Base-by-base conservation (phyloP, 169 alveolate genomes). In the Eimeria brunetti region DNA sequence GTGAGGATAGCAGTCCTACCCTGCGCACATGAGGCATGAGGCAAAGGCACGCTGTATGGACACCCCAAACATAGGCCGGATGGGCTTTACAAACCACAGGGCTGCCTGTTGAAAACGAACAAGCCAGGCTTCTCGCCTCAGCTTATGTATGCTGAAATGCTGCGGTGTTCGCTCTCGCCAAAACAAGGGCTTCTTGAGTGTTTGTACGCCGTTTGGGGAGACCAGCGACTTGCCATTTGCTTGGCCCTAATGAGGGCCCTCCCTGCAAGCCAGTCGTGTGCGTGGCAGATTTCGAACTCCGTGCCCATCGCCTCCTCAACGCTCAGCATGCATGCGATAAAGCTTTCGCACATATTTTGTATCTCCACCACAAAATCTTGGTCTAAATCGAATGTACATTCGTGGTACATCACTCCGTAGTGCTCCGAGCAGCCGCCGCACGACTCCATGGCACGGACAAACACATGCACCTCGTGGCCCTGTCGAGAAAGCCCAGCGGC, bases 241-340 rank as follows among this genome's bases (percentile, higher is more conserved):
- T 94, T 88, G 53, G 96, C 94, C 64, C 91, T 88, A 53, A 91
- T 94, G 78, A 97, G 89, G 46, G 97, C 98, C 49, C 96, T 96
- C 16, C 97, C 98, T 9, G 97, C 97, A 38, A 97, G 96, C 98
- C 98, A 97, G 94, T 97, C 98, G 85, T 97, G 98, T 76, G 97
- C 96, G 86, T 97, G 98, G 94, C 97, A 95, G 92, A 97, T 95
- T 78, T 97, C 96, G 90, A 96, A 97, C 89, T 91, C 80, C 69
- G 94, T 60, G n/a, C 88, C 94, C 51, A 69, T 60, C 36, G 76
- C 22, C 69, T 56, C 92, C 62, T 96, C 97, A 94, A 94, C 95
- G 62, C 95, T 76, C 53, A 88, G 96, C 96, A 96, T 88, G 71
- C 90, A 84, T 11, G 91, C 93, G 53, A 96, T 97, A 88, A 97